A percentile compares a stretch with the other conserved stretches of the same genome.
phyloP scores from a whole-genome alignment of 2,329 filamentous ascomycete genomes.

The Volutella citrinella region DNA sequence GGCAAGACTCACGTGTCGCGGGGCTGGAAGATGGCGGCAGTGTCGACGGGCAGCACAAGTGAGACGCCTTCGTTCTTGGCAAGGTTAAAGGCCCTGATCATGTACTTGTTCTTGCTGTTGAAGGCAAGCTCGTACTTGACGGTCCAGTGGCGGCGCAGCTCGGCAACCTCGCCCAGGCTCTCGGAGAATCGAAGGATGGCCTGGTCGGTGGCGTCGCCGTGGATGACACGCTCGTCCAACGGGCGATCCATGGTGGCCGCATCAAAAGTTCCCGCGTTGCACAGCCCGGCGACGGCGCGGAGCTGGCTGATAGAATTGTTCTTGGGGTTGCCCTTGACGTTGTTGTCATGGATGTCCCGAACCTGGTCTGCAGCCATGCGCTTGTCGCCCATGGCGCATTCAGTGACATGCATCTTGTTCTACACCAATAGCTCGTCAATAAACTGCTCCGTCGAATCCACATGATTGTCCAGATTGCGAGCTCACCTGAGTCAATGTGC shows the following conservation, averaged over 20 bases:
- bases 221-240: conserved; percentile 59
- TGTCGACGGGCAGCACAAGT: conserved; percentile 16
- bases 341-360: conserved; percentile 33
- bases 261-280: conserved; percentile 75
- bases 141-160: conserved; percentile 61
- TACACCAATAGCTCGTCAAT: conserved; percentile 33
- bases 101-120: conserved; percentile 83
- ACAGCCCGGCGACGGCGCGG: conserved; percentile 60
- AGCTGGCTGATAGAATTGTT: conserved; percentile 54
- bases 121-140: conserved; percentile 68
- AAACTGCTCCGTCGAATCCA: no score
- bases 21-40: conserved; percentile 4
- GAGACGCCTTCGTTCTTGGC: conserved; percentile 37
- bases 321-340: conserved; percentile 19
- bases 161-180: conserved; percentile 49
- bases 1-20: conserved; percentile 8
- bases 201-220: conserved; percentile 74
- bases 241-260: conserved; percentile 58
- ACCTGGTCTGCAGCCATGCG: conserved; percentile 51
- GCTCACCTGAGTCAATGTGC: conserved; percentile 58
- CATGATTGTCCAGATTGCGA: not conserved
- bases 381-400: conserved; percentile 57
- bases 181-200: conserved; percentile 72
- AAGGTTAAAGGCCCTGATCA: conserved; percentile 61
- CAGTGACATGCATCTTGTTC: conserved; percentile 72